Percentiles rank a stretch among this genome's conserved stretches.
Evolutionary conservation across 2,329 filamentous ascomycete species (phyloP).

Genomic region (Niveomyces coronatus): DNA sequence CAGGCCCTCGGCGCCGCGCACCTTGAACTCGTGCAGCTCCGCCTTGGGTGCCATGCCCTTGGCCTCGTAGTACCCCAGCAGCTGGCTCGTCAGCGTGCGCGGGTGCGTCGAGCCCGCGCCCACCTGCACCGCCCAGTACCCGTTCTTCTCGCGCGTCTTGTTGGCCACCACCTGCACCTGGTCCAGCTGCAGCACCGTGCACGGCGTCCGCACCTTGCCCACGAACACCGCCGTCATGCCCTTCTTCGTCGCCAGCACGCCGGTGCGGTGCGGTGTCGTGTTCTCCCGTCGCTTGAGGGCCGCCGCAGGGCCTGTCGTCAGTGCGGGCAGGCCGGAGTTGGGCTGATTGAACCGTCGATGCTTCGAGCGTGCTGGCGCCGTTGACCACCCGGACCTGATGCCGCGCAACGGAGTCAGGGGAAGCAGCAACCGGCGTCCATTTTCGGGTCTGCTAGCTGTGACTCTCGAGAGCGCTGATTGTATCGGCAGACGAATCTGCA

Average conservation of each 20-base stretch:
- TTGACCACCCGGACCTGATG: conserved; percentile 53
- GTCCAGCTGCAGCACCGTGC: conserved; percentile 90
- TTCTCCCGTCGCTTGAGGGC: conserved; percentile 48
- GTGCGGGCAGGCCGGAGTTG: conserved; percentile 43
- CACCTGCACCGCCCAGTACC: conserved; percentile 91
- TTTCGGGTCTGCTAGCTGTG: conserved; percentile 19
- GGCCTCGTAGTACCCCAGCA: conserved; percentile 79
- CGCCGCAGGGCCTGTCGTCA: conserved; percentile 48
- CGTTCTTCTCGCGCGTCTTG: conserved; percentile 71
- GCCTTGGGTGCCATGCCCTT: conserved; percentile 76
- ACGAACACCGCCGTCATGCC: conserved; percentile 93
- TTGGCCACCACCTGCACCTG: conserved; percentile 79
- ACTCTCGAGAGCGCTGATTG: conserved; percentile 33
- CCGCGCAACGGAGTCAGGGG: conserved; percentile 36
- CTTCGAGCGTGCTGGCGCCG: conserved; percentile 39
- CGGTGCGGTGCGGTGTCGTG: conserved; percentile 59
- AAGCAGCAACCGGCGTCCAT: conserved; percentile 31
- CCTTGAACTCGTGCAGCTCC: conserved; percentile 77
- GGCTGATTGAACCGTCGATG: conserved; percentile 52
- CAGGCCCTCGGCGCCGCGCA: conserved; percentile 62
- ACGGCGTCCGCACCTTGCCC: conserved; percentile 65
- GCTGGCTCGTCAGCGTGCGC: conserved; percentile 67
- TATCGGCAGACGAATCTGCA: conserved; percentile 36
- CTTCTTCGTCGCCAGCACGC: conserved; percentile 80
- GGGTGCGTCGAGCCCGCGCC: conserved; percentile 66